Base-by-base conservation (phyloP, 257 asterid genomes). In the Gynochthodes officinalis region DNA sequence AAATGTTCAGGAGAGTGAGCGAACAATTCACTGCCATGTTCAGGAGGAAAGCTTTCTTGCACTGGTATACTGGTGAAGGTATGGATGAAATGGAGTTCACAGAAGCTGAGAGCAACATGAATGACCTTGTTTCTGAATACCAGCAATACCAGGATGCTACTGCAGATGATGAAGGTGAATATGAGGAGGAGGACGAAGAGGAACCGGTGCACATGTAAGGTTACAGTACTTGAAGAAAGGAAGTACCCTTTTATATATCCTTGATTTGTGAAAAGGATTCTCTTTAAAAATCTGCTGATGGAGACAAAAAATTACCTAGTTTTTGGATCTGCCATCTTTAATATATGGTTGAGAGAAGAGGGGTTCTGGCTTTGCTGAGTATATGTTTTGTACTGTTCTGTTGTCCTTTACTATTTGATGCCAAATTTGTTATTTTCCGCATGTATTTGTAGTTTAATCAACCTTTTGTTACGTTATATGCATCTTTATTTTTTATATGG, bases 71-170 rank as follows among this genome's bases (percentile, higher is more conserved):
- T 0, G 97, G 97, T 1, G 97, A 90, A 70, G 93, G 97, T 2
- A 90, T 89, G 97, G 94, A 90, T 4, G 96, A 90, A 43, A 89
- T 90, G 96, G 97, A 90, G 81, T 90, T 90, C 78, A 90, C 94
- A 0, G 92, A 90, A 79, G 97, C 97, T 1, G 96, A 91, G 85
- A 91, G 96, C 83, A 91, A 89, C 71, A 89, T 91, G 96, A 91
- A 91, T 32, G 97, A 91, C 75, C 91, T 91, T 3, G 96, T 91
- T 27, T 91, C 93, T 0, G 97, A 91, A 84, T 89, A 91, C 81
- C 97, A 91, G 87, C 97, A 91, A 82, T 91, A 91, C 78, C 96
- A 91, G 79, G 97, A 91, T 73, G 97, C 97, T n/a, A 89, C 94
- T 46, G 96, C 93, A 2, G 97, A 91, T 43, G 97, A 91, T 32